phyloP scores from a whole-genome alignment of 1,284 basidiomycete genomes.

The Moesziomyces parantarcticus region DNA sequence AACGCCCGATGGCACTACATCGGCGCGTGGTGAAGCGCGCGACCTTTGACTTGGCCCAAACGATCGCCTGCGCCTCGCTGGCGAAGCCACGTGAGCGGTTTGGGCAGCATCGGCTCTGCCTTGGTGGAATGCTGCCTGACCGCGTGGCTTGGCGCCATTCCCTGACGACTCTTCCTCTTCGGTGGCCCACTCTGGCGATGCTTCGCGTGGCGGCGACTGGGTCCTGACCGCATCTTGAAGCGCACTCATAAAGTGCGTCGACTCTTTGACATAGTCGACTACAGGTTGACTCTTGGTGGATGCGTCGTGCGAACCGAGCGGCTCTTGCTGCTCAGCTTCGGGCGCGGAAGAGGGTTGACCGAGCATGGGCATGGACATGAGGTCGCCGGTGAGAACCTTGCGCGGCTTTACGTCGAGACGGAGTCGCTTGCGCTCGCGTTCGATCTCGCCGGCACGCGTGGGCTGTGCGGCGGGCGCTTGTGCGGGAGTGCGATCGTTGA shows the following conservation, averaged over 20 bases:
- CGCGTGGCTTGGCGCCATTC: not conserved
- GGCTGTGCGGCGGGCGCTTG: conserved; percentile 9
- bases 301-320: not conserved
- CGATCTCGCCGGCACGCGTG: conserved; percentile 22
- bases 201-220: conserved; percentile 7
- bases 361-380: conserved; percentile 40
- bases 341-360: conserved; percentile 5
- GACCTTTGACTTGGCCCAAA: not conserved
- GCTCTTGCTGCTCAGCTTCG: not conserved
- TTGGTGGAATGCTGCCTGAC: conserved; percentile 26
- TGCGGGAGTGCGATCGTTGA: conserved; percentile 39
- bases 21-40: conserved; percentile 7
- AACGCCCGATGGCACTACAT: conserved; percentile 17
- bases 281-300: conserved; percentile 11
- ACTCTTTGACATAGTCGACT: conserved; percentile 47
- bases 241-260: conserved; percentile 35
- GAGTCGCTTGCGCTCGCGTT: conserved; percentile 52
- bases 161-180: conserved; percentile 39
- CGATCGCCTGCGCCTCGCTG: conserved; percentile 12
- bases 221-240: conserved; percentile 34
- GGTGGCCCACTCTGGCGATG: conserved; percentile 37
- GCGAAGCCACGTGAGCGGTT: conserved; percentile 9
- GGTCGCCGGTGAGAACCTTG: conserved; percentile 39
- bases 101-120: conserved; percentile 12
- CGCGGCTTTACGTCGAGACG: conserved; percentile 44